Base-by-base conservation (phyloP, 1,139 yeast species). In the Suzukiozyma palmioleophila region DNA sequence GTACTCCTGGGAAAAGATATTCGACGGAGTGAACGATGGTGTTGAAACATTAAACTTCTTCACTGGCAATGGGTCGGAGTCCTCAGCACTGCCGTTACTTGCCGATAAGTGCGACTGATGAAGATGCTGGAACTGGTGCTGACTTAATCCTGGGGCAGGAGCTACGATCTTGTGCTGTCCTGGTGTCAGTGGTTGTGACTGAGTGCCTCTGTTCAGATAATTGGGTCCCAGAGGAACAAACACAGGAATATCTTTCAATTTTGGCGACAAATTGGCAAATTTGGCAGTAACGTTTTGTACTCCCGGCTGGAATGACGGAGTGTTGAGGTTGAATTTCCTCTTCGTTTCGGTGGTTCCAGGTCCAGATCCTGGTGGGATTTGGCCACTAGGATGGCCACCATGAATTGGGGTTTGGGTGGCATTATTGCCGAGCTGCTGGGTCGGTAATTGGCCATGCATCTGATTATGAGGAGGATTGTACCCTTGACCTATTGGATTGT, bases 301-400 rank as follows among this genome's bases (percentile, higher is more conserved):
- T 66, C 43, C 53, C 3, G 84, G 89, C 39, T 78, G 82, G 57
- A 83, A 82, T 3, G 84, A 71, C 0, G 88, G 87, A 0, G 85
- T 77, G 44, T 79, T 80, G 41, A 77, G 65, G 49, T 79, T 81
- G 60, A 80, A 77, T 47, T 73, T 75, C 49, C 73, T 69, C 46
- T 62, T 69, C 28, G 53, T 37, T 3, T 33, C 36, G 3, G 35
- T 21, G 11, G 3, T 21, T 3, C 6, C n/a, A 11, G 35, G 14
- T 10, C 30, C 36, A 8, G 36, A 33, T 8, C 25, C 26, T 10
- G 35, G 27, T 18, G 22, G 22, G 22, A 18, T 18, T 4, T 18
- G 22, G 7, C 22, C 22, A 18, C 22, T 7, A n/a, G n/a, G n/a
- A 26, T 26, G 22, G 22, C 22, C 22, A 18, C 22, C 22, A 5